These are phyloP conservation scores for Suillus lakei DNA, from an alignment of 768 basidiomycete genomes.

Conservation along the genomic window DNA sequence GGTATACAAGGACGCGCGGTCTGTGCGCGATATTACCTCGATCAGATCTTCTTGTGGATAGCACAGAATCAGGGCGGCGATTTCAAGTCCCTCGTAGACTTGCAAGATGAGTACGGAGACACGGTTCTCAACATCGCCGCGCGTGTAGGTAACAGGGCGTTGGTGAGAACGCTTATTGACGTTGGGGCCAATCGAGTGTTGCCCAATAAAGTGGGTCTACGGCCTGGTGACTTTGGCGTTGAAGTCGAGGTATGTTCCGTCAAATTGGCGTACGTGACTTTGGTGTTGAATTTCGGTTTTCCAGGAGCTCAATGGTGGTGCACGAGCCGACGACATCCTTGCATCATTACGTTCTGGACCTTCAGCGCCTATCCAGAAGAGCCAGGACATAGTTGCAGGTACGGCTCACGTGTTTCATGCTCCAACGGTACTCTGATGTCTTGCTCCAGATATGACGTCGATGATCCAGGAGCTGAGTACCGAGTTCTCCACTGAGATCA, in stretches of 20 bases:
- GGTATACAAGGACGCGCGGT: conserved; percentile 88
- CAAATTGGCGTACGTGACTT: neutral
- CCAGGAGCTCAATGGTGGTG: conserved; percentile 73
- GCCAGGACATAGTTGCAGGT: conserved; percentile 86
- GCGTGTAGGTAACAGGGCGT: conserved; percentile 84
- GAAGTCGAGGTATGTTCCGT: conserved; percentile 75
- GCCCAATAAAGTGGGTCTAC: conserved; percentile 90
- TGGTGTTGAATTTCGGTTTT: conserved; percentile 6
- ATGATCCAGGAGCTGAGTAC: conserved; percentile 81
- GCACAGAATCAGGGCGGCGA: conserved; percentile 77
- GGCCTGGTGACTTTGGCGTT: conserved; percentile 94
- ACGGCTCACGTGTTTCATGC: conserved; percentile 13
- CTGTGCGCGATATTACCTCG: conserved; percentile 89
- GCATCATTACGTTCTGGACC: conserved; percentile 75
- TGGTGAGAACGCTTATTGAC: conserved; percentile 87
- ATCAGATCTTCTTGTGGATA: conserved; percentile 86
- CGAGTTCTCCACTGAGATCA: conserved; percentile 85
- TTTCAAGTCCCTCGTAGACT: conserved; percentile 81
- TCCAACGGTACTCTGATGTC: conserved; percentile 13
- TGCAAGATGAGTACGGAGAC: conserved; percentile 95
- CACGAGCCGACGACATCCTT: conserved; percentile 80
- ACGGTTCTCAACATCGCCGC: conserved; percentile 96
- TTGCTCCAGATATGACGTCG: conserved; percentile 70
- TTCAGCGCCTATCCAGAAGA: conserved; percentile 81
- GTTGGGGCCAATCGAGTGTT: conserved; percentile 90